A percentile compares a stretch with the other conserved stretches of the same genome.
phyloP scores from a whole-genome alignment of 257 asterid genomes.

The Solanum paucissectum region DNA sequence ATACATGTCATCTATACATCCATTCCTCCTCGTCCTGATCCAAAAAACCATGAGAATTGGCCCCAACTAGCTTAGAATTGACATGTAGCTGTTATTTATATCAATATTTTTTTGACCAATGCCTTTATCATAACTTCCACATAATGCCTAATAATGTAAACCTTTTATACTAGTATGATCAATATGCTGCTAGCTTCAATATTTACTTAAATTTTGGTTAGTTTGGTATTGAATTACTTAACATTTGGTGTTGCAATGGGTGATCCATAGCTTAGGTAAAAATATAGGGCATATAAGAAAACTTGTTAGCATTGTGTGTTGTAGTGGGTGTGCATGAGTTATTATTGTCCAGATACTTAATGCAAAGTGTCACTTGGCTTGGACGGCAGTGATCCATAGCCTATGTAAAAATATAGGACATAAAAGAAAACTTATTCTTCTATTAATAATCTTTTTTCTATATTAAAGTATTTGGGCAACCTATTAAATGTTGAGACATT shows the following conservation, averaged over 20 bases:
- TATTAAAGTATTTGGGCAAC: not conserved
- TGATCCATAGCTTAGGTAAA: not conserved
- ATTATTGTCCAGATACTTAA: too few species aligned
- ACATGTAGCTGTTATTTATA: not conserved
- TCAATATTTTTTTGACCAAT: not conserved
- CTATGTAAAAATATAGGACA: too few species aligned
- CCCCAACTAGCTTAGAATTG: not conserved
- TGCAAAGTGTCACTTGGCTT: not conserved
- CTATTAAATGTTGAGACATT: not conserved
- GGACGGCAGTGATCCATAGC: not conserved
- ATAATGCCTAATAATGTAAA: too few species aligned
- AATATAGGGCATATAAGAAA: not conserved
- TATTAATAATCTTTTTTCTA: not conserved
- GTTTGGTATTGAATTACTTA: not conserved
- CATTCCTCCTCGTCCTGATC: not conserved
- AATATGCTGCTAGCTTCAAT: not conserved
- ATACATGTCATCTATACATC: not conserved
- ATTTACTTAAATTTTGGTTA: not conserved
- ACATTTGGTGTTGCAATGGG: not conserved
- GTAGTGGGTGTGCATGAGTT: too few species aligned
- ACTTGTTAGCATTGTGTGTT: not conserved
- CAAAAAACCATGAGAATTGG: not conserved
- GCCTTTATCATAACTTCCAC: not conserved
- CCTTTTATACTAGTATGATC: not conserved
- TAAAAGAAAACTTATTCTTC: too few species aligned